Evolutionary conservation across 1,284 basidiomycete genomes (phyloP).

Genomic region (Acaromyces ingoldii): DNA sequence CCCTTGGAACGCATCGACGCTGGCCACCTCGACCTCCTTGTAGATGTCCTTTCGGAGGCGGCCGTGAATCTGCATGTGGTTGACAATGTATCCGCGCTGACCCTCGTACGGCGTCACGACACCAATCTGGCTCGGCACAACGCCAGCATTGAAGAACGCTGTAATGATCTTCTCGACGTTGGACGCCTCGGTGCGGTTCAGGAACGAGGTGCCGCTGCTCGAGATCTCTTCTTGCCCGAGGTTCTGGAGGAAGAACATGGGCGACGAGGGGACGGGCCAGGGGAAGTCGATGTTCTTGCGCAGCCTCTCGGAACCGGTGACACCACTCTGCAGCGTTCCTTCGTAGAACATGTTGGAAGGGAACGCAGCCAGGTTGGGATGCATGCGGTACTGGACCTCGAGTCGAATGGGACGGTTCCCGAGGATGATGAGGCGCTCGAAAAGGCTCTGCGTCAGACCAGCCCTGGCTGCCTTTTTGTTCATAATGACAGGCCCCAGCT

Average conservation of each 20-base stretch:
- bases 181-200: slow-evolving; percentile 96
- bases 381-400: slow-evolving; percentile 99
- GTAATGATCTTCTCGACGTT: slow-evolving; percentile 99
- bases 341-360: slow-evolving; percentile 99
- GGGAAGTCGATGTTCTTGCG: slow-evolving; percentile 98
- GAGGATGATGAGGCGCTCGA: slow-evolving; percentile 91
- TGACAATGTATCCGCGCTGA: slow-evolving; percentile 96
- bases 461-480: slow-evolving; percentile 99
- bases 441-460: slow-evolving; percentile 92
- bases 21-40: slow-evolving; percentile 98
- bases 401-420: slow-evolving; percentile 94
- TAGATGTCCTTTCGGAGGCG: slow-evolving; percentile 97
- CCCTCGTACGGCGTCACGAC: slow-evolving; percentile 99
- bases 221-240: slow-evolving; percentile 98
- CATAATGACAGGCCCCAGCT: slow-evolving; percentile 99
- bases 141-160: slow-evolving; percentile 98
- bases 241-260: slow-evolving; percentile 99
- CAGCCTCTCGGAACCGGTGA: slow-evolving; percentile 92
- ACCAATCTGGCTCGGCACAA: slow-evolving; percentile 89
- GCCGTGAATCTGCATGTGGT: slow-evolving; percentile 99
- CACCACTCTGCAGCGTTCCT: slow-evolving; percentile 96
- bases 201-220: slow-evolving; percentile 93
- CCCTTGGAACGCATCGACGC: slow-evolving; percentile 98
- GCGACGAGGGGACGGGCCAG: slow-evolving; percentile 94
- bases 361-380: slow-evolving; percentile 97